A percentile compares a stretch with the other conserved stretches of the same genome.
Evolutionary conservation across 176 grass and related monocot genomes (phyloP).

Genomic region (Musa acuminata): DNA sequence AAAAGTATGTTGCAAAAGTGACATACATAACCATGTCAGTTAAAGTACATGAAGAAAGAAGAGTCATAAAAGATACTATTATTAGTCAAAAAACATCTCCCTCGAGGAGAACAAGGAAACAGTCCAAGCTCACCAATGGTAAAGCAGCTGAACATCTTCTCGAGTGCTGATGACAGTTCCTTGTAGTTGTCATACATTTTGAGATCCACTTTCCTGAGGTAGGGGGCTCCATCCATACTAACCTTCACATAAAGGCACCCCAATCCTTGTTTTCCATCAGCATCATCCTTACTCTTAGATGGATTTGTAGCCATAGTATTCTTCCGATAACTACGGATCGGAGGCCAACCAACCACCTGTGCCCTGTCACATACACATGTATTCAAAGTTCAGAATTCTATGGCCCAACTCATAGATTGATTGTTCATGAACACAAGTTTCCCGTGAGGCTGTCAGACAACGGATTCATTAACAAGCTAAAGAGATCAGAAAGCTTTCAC

Average conservation of each 20-base stretch:
- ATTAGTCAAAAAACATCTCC: not conserved
- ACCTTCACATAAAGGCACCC: conserved; percentile 73
- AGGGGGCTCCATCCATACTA: conserved; percentile 77
- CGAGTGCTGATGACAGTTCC: conserved; percentile 53
- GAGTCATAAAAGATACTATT: not conserved
- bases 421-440: not conserved
- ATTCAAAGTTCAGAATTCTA: conserved; percentile 4
- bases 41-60: not conserved
- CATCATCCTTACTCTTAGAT: conserved; percentile 50
- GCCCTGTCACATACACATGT: conserved; percentile 34
- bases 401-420: not conserved
- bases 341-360: conserved; percentile 88
- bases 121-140: conserved; percentile 43
- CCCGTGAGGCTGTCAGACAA: not conserved
- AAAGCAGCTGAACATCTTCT: conserved; percentile 81
- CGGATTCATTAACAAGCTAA: not conserved
- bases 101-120: not conserved
- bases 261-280: conserved; percentile 32
- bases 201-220: conserved; percentile 71
- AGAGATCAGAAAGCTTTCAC: not conserved
- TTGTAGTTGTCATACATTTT: conserved; percentile 70
- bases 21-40: not conserved
- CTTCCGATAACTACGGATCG: conserved; percentile 76
- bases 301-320: conserved; percentile 56
- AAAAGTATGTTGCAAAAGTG: not conserved